phyloP scores from a whole-genome alignment of 768 basidiomycete species.

The Tulasnella calospora region DNA sequence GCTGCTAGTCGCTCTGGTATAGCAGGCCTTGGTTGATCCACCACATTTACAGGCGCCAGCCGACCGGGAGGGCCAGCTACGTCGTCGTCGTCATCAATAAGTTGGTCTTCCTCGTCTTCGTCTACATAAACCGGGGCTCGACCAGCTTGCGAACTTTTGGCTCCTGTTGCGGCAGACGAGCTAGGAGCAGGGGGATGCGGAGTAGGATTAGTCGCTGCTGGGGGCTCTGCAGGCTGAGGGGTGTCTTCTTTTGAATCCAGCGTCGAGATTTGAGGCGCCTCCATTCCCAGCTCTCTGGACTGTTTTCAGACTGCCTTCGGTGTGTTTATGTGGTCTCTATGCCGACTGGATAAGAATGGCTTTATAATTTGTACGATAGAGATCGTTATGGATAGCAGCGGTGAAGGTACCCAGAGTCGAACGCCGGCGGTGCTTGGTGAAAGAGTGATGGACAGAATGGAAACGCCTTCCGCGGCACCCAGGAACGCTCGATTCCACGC shows the following conservation, averaged over 20 bases:
- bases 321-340: background rate
- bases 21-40: background rate
- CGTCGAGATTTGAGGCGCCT: constrained; percentile 19
- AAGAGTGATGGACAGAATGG: background rate
- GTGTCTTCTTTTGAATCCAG: constrained; percentile 14
- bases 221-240: background rate
- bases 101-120: constrained; percentile 22
- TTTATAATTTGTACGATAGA: background rate
- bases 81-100: constrained; percentile 22
- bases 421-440: background rate
- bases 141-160: background rate
- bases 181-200: too few species aligned
- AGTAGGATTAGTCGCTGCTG: background rate
- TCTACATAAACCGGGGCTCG: constrained; percentile 17
- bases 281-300: background rate
- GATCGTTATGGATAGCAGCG: background rate
- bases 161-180: background rate
- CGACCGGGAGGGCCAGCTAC: background rate
- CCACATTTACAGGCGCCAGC: background rate
- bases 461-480: background rate
- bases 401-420: background rate
- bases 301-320: background rate
- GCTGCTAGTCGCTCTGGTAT: background rate
- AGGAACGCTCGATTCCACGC: background rate
- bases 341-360: background rate